A percentile compares a stretch with the other conserved stretches of the same genome.
phyloP scores from a whole-genome alignment of 352 stramenopile species.

The Pilasporangium apinafurcum region DNA sequence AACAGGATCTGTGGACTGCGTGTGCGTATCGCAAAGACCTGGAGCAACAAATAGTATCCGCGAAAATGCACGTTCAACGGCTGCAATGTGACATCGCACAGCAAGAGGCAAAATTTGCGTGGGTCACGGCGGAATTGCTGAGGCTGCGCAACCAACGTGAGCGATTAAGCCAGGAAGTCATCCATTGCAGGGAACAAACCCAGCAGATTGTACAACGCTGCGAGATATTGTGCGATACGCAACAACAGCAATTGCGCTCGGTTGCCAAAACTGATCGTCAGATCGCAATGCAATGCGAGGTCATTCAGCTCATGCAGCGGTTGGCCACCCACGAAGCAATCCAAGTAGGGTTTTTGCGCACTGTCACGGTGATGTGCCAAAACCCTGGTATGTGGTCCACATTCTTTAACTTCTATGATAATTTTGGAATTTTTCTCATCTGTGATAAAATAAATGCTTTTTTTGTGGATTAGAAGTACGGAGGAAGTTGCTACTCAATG shows the following conservation, averaged over 20 bases:
- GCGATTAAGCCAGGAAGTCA: slow-evolving; percentile 11
- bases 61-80: neutral
- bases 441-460: neutral
- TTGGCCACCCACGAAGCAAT: slow-evolving; percentile 16
- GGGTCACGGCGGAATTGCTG: slow-evolving; percentile 13
- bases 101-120: slow-evolving; percentile 12
- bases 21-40: slow-evolving; percentile 16
- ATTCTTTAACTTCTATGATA: neutral
- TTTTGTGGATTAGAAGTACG: slow-evolving; percentile 6
- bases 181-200: neutral
- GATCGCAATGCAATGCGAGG: slow-evolving; percentile 20
- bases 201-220: slow-evolving; percentile 5
- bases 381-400: slow-evolving; percentile 1
- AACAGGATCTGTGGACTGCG: slow-evolving; percentile 7
- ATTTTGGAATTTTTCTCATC: neutral
- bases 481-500: slow-evolving; percentile 14
- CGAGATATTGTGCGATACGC: slow-evolving; percentile 3
- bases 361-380: slow-evolving; percentile 4
- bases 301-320: slow-evolving; percentile 13
- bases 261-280: neutral
- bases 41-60: slow-evolving; percentile 13
- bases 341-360: slow-evolving; percentile 13
- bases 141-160: slow-evolving; percentile 2
- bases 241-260: slow-evolving; percentile 1
- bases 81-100: neutral